Percentiles rank a stretch among this genome's conserved stretches.
phyloP scores from a whole-genome alignment of 108 stramenopile species.

The Skeletonema grethae region DNA sequence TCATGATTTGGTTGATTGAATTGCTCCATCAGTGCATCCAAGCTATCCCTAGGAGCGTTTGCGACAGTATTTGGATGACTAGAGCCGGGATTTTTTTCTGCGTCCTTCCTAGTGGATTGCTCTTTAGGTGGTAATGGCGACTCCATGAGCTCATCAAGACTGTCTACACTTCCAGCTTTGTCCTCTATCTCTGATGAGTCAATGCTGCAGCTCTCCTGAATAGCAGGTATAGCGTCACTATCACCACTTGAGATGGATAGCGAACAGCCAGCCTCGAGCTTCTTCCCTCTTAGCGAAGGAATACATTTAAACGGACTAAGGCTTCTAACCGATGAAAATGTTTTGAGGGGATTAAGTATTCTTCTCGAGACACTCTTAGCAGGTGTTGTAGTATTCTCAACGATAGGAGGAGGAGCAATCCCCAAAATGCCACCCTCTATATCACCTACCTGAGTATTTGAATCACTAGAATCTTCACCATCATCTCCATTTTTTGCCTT shows the following conservation, averaged over 20 bases:
- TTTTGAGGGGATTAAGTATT: background rate
- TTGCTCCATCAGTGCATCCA: background rate
- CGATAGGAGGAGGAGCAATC: background rate
- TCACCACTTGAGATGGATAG: conserved; percentile 3
- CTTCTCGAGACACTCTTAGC: background rate
- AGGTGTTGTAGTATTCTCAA: background rate
- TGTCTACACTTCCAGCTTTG: too few relatives aligned
- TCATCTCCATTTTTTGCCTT: background rate
- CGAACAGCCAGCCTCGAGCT: background rate
- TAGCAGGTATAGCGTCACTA: background rate
- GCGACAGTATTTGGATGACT: background rate
- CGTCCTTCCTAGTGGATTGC: background rate
- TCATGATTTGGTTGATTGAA: background rate
- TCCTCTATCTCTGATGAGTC: conserved; percentile 1
- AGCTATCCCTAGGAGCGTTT: background rate
- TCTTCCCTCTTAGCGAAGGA: background rate
- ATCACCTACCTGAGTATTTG: background rate
- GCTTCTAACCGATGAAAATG: background rate
- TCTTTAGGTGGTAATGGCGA: background rate
- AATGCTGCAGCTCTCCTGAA: conserved; percentile 1
- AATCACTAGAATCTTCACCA: background rate
- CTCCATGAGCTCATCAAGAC: too few relatives aligned
- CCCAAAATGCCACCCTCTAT: background rate
- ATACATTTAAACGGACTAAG: background rate
- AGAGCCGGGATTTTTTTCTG: background rate